A percentile compares a stretch with the other conserved stretches of the same genome.
Evolutionary conservation across 1,284 basidiomycete species (phyloP).

Genomic region (Sanghuangporus sanghuang): DNA sequence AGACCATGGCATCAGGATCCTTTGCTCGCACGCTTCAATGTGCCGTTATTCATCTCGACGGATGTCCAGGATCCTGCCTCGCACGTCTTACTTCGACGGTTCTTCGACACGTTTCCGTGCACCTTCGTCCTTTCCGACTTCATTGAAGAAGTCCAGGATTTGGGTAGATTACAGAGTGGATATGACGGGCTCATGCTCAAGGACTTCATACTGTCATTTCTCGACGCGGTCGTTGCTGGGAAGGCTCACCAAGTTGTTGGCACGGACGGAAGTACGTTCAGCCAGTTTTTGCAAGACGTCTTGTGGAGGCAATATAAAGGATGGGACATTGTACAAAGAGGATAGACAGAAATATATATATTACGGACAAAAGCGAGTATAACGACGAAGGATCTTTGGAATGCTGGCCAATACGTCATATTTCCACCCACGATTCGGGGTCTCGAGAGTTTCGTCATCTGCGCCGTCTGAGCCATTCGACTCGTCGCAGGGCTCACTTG

Average conservation of each 20-base stretch:
- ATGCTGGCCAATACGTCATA: background rate
- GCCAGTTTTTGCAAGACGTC: slow-evolving; percentile 59
- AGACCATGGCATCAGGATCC: slow-evolving; percentile 27
- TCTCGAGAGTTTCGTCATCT: too few species aligned
- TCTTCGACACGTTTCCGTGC: slow-evolving; percentile 64
- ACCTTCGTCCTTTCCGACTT: slow-evolving; percentile 63
- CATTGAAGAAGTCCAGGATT: slow-evolving; percentile 26
- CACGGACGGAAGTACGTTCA: slow-evolving; percentile 70
- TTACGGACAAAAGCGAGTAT: background rate
- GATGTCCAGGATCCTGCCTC: slow-evolving; percentile 45
- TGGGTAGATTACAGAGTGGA: slow-evolving; percentile 41
- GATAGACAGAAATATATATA: slow-evolving; percentile 22
- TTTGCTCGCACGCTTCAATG: slow-evolving; percentile 42
- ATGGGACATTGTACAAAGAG: slow-evolving; percentile 46
- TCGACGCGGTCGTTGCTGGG: slow-evolving; percentile 66
- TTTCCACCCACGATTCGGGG: too few species aligned
- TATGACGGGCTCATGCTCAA: slow-evolving; percentile 50
- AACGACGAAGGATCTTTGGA: background rate
- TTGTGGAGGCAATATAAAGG: slow-evolving; percentile 59
- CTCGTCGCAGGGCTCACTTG: too few species aligned
- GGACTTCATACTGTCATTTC: slow-evolving; percentile 50
- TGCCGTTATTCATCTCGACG: slow-evolving; percentile 68
- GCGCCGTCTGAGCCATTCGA: too few species aligned
- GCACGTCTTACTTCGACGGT: slow-evolving; percentile 42
- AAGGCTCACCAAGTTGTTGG: slow-evolving; percentile 54